Conservation (phyloP, 2,329 filamentous ascomycete species). For the Colletotrichum sp. region DNA sequence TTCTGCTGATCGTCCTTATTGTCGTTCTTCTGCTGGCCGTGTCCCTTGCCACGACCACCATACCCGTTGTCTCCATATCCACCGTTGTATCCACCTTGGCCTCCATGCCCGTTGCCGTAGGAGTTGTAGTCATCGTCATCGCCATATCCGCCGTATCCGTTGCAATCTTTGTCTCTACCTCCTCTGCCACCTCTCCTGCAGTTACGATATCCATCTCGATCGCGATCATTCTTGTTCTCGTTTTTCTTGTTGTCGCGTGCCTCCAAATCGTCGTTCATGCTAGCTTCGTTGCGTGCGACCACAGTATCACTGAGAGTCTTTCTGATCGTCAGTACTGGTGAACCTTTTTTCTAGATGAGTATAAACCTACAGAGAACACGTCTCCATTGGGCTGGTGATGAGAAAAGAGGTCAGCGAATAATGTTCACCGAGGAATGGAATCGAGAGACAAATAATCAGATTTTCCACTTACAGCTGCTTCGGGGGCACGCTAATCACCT, state of each 20-base stretch:
- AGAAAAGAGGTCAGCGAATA: not conserved
- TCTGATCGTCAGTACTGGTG: not conserved
- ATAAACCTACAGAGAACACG: not conserved
- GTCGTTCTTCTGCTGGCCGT: not conserved
- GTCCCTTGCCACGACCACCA: not conserved
- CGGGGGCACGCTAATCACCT: not conserved
- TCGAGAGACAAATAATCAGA: not conserved
- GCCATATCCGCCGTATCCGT: not conserved
- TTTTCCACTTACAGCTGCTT: not conserved
- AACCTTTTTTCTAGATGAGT: not conserved
- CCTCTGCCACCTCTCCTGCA: not conserved
- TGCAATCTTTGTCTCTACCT: not conserved
- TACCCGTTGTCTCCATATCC: not conserved
- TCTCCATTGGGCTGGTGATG: not conserved
- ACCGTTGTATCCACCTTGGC: not conserved
- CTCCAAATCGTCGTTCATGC: not conserved
- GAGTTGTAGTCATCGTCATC: not conserved
- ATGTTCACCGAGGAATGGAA: not conserved
- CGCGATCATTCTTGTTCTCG: not conserved
- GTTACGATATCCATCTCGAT: not conserved
- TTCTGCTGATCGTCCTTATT: not conserved
- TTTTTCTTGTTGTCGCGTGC: not conserved
- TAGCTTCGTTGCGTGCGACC: not conserved
- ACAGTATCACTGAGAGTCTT: not conserved
- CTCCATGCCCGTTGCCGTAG: not conserved